Base-by-base conservation (phyloP, 805 yeast genomes). In the Starmera caribaea region DNA sequence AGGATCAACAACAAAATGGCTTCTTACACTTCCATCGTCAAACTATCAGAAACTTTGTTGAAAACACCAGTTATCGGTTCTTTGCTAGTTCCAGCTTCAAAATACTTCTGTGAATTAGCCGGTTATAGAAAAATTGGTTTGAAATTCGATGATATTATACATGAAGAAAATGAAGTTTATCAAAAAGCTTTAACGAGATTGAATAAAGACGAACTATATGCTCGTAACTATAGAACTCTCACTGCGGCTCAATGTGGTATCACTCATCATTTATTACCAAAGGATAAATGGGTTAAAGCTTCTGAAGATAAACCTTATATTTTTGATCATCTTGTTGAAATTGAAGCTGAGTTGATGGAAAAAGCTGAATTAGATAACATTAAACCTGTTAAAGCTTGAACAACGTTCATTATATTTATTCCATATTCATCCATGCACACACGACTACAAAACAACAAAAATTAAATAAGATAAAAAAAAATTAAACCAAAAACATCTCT, bases 121-220 rank as follows among this genome's bases (percentile, higher is more conserved):
- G 97, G 97, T 44, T 92, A 92, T 84, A 84, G 97, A 73, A 77
- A 88, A 64, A 65, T 92, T 69, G 98, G 98, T 40, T 75, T 92
- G 55, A 86, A 82, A 66, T 79, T 82, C 58, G 92, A 90, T 61
- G 98, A 92, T 65, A 67, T 90, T 57, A 62, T 90, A 48, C 65
- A 73, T 49, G 98, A 92, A 68, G 98, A 92, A 70, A 81, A 71
- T 61, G 89, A 89, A 55, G 68, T 77, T 40, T 74, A 82, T 68
- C 90, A 87, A 70, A 86, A 78, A 59, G 97, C 97, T 41, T 68
- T 92, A 45, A 65, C 75, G 47, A 86, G 98, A 75, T 70, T 92
- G 57, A 95, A 96, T 50, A 75, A 76, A 38, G 78, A 76, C 40
- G 95, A 82, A 62, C 67, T 78, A 34, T 92, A 90, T 65, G 87